phyloP scores from a whole-genome alignment of 2,329 filamentous ascomycete genomes.

The Pezizomycotina sp. region DNA sequence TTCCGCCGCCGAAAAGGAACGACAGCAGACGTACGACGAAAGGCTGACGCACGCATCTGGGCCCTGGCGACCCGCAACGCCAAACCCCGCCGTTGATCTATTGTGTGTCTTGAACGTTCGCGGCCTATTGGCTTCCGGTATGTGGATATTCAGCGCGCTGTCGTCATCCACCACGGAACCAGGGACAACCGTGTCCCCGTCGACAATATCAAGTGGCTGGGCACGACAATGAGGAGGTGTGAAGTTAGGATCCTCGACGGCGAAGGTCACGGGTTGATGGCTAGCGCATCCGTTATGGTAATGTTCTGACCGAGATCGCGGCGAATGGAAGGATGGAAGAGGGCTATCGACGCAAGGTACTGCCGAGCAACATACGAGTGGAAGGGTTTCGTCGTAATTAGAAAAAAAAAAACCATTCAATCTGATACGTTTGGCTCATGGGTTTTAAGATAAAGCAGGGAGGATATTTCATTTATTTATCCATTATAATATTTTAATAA shows the following conservation, averaged over 20 bases:
- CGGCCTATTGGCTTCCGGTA: constrained; percentile 92
- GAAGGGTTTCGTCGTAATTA: too few relatives aligned
- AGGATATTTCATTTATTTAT: too few relatives aligned
- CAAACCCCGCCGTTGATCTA: constrained; percentile 81
- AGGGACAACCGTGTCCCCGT: constrained; percentile 82
- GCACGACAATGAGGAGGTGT: constrained; percentile 80
- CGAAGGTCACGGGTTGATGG: constrained; percentile 92
- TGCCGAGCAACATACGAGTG: too few relatives aligned
- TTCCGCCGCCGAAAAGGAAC: constrained; percentile 50
- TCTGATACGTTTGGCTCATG: too few relatives aligned
- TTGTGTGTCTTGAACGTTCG: constrained; percentile 80
- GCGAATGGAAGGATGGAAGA: constrained; percentile 83
- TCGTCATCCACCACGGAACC: constrained; percentile 87
- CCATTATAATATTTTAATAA: too few relatives aligned
- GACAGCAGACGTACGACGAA: constrained; percentile 60
- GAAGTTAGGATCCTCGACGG: constrained; percentile 81
- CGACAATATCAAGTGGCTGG: constrained; percentile 88
- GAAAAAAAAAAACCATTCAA: too few relatives aligned
- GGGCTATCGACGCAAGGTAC: constrained; percentile 37
- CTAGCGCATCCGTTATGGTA: constrained; percentile 79
- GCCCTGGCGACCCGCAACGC: constrained; percentile 76
- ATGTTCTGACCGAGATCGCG: constrained; percentile 84
- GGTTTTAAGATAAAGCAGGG: too few relatives aligned
- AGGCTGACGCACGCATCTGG: constrained; percentile 91
- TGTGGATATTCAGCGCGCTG: constrained; percentile 78